phyloP scores from a whole-genome alignment of 495 filamentous ascomycete genomes.

The Tuber melanosporum region DNA sequence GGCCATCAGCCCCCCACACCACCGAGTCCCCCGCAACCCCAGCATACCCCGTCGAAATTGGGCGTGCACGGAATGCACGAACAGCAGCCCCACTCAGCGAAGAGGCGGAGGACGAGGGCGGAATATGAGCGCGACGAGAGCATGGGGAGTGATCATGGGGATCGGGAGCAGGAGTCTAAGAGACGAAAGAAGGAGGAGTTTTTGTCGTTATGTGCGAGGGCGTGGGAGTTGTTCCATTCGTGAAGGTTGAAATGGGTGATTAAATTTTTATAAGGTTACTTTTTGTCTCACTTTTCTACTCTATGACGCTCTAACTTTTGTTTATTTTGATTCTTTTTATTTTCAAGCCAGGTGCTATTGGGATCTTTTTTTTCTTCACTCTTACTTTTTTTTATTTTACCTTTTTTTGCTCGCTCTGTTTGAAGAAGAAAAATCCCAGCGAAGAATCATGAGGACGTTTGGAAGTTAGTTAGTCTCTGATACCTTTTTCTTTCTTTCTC shows the following conservation, averaged over 20 bases:
- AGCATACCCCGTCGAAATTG: conserved; percentile 44
- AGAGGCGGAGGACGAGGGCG: conserved; percentile 65
- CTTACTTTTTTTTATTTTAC: conserved; percentile 14
- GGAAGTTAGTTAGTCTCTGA: conserved; percentile 3
- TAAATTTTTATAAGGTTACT: neutral
- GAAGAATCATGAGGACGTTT: conserved; percentile 4
- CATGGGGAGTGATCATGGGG: conserved; percentile 66
- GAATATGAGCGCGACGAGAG: conserved; percentile 72
- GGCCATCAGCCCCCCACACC: conserved; percentile 87
- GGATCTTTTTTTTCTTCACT: conserved; percentile 26
- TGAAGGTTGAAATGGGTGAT: conserved; percentile 42
- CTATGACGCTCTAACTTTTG: neutral
- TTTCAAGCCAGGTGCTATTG: conserved; percentile 35
- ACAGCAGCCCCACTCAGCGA: conserved; percentile 46
- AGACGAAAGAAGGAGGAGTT: conserved; percentile 92
- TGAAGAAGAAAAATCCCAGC: neutral
- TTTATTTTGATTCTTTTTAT: neutral
- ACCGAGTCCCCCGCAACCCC: conserved; percentile 62
- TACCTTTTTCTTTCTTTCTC: conserved; percentile 27
- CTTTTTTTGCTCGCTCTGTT: conserved; percentile 2
- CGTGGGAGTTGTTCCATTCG: conserved; percentile 97
- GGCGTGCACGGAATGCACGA: conserved; percentile 40
- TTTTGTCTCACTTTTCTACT: neutral
- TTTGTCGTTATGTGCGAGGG: conserved; percentile 71
- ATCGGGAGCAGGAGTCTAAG: conserved; percentile 59